Evolutionary conservation across 2,329 filamentous ascomycete species (phyloP).

Genomic region (Aspergillus hortae): DNA sequence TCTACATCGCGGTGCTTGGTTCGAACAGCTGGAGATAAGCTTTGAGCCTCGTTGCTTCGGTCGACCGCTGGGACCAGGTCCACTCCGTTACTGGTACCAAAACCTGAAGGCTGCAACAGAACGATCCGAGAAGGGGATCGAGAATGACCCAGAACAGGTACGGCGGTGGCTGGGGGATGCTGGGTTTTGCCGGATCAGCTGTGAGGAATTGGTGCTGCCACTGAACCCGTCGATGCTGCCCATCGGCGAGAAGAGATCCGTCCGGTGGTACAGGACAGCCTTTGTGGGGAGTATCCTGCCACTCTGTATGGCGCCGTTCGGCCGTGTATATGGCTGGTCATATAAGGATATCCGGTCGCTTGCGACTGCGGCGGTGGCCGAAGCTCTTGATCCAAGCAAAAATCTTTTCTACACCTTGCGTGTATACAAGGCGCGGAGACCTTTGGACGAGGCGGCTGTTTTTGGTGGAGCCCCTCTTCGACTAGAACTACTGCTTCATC

Average conservation of each 20-base stretch:
- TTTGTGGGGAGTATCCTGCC: not conserved
- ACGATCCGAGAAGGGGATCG: not conserved
- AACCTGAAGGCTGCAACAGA: not conserved
- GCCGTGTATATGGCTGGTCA: not conserved
- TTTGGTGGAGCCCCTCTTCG: not conserved
- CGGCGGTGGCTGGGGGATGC: not conserved
- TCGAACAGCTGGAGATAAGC: constrained; percentile 3
- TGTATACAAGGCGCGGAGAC: not conserved
- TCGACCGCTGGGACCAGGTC: not conserved
- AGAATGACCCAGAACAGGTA: not conserved
- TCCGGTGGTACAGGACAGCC: not conserved
- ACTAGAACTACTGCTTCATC: not conserved
- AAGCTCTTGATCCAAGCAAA: not conserved
- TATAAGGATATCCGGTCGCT: not conserved
- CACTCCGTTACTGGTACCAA: not conserved
- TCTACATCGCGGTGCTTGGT: constrained; percentile 2
- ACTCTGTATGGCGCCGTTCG: not conserved
- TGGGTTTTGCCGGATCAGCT: not conserved
- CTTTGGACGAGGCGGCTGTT: not conserved
- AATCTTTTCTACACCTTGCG: not conserved
- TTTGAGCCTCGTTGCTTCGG: constrained; percentile 2
- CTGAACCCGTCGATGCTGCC: not conserved
- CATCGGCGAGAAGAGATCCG: not conserved
- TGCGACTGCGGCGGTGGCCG: not conserved
- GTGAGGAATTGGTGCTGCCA: not conserved